Conservation (phyloP, 257 asterid genomes). For the Nicotiana undulata region DNA sequence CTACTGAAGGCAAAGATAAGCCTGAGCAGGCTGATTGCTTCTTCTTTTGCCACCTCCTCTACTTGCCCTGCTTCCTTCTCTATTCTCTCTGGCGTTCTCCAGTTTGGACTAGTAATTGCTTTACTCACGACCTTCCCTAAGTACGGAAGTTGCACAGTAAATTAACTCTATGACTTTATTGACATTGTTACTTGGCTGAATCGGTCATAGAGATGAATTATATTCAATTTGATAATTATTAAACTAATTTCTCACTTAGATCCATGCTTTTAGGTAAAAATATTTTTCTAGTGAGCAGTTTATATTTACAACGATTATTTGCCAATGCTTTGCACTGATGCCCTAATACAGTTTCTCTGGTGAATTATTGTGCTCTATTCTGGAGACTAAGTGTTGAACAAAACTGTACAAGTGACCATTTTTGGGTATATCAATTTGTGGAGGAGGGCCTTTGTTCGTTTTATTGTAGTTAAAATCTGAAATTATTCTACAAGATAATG, state of each 20-base stretch:
- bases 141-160: not conserved
- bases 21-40: slow-evolving; percentile 26
- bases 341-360: not conserved
- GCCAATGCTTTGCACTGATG: not conserved
- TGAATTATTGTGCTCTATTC: too few relatives aligned
- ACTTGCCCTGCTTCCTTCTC: not conserved
- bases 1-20: slow-evolving; percentile 24
- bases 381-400: too few relatives aligned
- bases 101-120: not conserved
- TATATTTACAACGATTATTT: not conserved
- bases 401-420: too few relatives aligned
- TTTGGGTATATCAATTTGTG: too few relatives aligned
- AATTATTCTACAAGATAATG: too few relatives aligned
- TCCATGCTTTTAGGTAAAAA: not conserved
- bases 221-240: too few relatives aligned
- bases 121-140: not conserved
- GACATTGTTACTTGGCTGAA: not conserved
- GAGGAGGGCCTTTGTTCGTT: too few relatives aligned
- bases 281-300: too few relatives aligned
- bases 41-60: not conserved
- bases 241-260: not conserved
- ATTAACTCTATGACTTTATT: not conserved
- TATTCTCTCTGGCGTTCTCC: not conserved
- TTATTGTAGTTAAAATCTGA: too few relatives aligned
- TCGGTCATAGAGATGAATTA: too few relatives aligned